These are phyloP conservation scores for Gastrolobium villosum DNA, from an alignment of 306 rosid genomes.

Conservation along the genomic window DNA sequence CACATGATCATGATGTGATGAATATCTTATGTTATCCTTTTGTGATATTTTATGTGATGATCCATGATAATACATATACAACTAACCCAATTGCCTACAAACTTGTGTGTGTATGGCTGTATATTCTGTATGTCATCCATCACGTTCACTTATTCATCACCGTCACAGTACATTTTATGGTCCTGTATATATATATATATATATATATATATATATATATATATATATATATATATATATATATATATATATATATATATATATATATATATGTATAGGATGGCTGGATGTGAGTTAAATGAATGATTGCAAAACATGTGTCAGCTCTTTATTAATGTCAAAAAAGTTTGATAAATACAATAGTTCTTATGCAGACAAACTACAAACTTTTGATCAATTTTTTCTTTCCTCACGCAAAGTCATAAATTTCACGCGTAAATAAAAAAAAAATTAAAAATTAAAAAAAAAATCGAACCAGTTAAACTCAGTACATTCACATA, in stretches of 20 bases:
- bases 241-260: no score
- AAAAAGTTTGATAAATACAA: no score
- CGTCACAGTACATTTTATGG: constrained; percentile 36
- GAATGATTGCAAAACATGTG: no score
- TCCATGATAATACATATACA: constrained; percentile 43
- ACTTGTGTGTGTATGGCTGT: neutral
- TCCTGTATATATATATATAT: neutral
- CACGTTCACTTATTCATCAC: constrained; percentile 21
- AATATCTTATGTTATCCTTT: constrained; percentile 49
- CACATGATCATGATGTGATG: constrained; percentile 51
- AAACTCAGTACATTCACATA: neutral
- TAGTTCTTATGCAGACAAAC: neutral
- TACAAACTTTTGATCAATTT: neutral
- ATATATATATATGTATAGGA: no score
- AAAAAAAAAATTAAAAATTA: no score
- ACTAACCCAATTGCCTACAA: constrained; percentile 27
- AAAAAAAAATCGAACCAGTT: neutral
- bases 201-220: no score
- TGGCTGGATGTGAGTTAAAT: no score
- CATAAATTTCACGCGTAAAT: neutral
- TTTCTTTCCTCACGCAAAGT: neutral
- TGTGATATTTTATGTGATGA: constrained; percentile 38
- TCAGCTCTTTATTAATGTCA: no score
- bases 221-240: no score
- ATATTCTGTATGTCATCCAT: neutral